Base-by-base conservation (phyloP, 345 rosid species). In the Sisymbrium irio region DNA sequence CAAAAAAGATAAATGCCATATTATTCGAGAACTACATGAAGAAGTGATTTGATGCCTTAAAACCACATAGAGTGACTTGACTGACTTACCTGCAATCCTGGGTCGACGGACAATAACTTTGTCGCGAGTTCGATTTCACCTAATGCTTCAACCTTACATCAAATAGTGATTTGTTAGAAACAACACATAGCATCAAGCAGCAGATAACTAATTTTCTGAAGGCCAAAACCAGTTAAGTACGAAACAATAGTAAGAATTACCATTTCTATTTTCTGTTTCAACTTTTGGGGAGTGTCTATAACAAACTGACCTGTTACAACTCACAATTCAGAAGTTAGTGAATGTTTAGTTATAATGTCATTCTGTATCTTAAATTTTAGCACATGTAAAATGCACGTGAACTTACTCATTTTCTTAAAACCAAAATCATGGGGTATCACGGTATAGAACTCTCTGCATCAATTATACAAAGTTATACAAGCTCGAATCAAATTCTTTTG, bases 401-500 rank as follows among this genome's bases (percentile, higher is more conserved):
- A 83, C 93, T 88, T 77, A 87, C 96, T 78, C 95, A 87, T 91
- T 80, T 91, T 91, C 68, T 75, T 83, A 77, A 89, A 94, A 51
- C 97, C 98, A 60, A 91, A 89, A 78, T 89, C 91, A 83, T 91
- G 97, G 15, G 98, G 97, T 72, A 94, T 88, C 62, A 85, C 86
- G 1, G 95, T 87, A 72, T 93, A 91, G 83, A 93, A 93, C 82
- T 93, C 93, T 55, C 97, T 93, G 91, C 80, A 81, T 42, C 58
- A 72, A 36, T 27, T 37, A 53, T 9, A 72, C 64, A 44, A 60
- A 15, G 25, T 78, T 72, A 65, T 59, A 77, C 5, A 35, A 60
- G 12, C 58, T 57, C 7, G 9, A 50, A 22, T 5, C 57, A 18
- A 22, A 41, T 32, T 9, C n/a, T n/a, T 36, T 46, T 46, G 28